phyloP scores from a whole-genome alignment of 164 flowering plant genomes.

The Vitis cinerea region DNA sequence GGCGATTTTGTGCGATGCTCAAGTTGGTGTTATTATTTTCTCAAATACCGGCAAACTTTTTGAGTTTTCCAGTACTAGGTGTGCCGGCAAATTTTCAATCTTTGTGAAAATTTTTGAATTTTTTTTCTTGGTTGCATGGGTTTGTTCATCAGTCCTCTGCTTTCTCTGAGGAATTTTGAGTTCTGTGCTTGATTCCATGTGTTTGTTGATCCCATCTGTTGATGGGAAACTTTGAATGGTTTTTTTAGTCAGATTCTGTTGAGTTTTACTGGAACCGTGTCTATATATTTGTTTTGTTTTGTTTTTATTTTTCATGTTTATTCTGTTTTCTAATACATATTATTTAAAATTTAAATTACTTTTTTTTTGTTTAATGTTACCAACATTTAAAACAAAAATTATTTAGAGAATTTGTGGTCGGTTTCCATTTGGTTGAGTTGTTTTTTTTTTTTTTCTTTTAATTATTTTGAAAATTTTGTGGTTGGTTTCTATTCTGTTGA shows the following conservation, averaged over 20 bases:
- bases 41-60: conserved; percentile 79
- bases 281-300: too few relatives aligned
- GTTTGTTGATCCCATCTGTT: background rate
- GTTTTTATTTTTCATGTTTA: too few relatives aligned
- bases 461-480: too few relatives aligned
- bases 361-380: too few relatives aligned
- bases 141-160: background rate
- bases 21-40: conserved; percentile 73
- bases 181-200: background rate
- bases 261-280: background rate
- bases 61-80: conserved; percentile 70
- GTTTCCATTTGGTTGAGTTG: too few relatives aligned
- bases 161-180: too few relatives aligned
- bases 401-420: too few relatives aligned
- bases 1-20: conserved; percentile 75
- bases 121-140: conserved; percentile 6
- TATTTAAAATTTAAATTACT: too few relatives aligned
- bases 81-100: background rate
- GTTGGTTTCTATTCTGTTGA: too few relatives aligned
- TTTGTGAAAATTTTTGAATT: background rate
- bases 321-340: too few relatives aligned
- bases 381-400: too few relatives aligned
- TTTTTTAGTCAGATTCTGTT: background rate
- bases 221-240: background rate
- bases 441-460: too few relatives aligned